phyloP scores from a whole-genome alignment of 306 rosid species.

The Senna tora region DNA sequence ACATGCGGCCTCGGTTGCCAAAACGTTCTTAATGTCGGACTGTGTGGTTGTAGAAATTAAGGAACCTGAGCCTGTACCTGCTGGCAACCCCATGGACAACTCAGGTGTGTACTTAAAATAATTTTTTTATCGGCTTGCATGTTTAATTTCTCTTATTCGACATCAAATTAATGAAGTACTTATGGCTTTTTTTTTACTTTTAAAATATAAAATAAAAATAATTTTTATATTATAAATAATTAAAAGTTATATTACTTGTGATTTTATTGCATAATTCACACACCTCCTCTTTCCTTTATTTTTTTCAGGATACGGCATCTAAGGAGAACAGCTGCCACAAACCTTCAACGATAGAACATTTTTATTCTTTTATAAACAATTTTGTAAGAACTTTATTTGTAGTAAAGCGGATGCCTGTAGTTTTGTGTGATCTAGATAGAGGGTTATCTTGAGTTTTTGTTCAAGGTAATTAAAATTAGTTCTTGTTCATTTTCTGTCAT shows the following conservation, averaged over 20 bases:
- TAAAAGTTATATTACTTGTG: no score
- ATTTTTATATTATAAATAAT: no score
- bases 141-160: no score
- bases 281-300: background rate
- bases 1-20: conserved; percentile 96
- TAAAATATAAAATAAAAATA: no score
- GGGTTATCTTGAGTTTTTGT: conserved; percentile 1
- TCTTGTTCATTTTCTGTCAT: background rate
- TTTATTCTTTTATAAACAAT: conserved; percentile 17
- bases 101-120: conserved; percentile 60
- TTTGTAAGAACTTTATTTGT: conserved; percentile 28
- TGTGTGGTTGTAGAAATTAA: conserved; percentile 98
- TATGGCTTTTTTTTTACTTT: no score
- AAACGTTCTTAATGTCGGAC: conserved; percentile 97
- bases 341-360: conserved; percentile 2
- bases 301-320: conserved; percentile 68
- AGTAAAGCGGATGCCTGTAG: conserved; percentile 28
- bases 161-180: no score
- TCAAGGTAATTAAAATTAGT: conserved; percentile 34
- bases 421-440: conserved; percentile 29
- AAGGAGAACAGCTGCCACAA: conserved; percentile 23
- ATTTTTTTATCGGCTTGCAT: no score
- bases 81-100: conserved; percentile 91
- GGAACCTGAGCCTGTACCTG: conserved; percentile 80
- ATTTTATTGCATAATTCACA: background rate